These are phyloP conservation scores for Salix exigua DNA, from an alignment of 345 rosid genomes.

Conservation along the genomic window DNA sequence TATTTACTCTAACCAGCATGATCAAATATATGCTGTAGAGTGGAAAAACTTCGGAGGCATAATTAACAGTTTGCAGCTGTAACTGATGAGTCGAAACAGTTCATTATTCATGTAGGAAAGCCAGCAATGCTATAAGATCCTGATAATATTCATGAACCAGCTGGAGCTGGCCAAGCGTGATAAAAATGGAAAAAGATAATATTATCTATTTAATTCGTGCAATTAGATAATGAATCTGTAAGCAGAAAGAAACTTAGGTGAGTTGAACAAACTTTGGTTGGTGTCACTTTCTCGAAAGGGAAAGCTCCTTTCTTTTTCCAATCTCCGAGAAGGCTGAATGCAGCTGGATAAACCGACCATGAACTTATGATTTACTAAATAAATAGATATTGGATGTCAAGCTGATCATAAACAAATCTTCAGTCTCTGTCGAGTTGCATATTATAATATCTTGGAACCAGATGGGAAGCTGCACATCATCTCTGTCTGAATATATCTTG, in stretches of 20 bases:
- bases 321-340: not conserved
- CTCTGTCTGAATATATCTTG: not conserved
- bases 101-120: not conserved
- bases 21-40: not conserved
- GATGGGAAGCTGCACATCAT: not conserved
- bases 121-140: not conserved
- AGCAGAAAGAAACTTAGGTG: not conserved
- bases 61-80: no score
- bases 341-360: not conserved
- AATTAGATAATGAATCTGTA: not conserved
- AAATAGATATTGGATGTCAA: conserved; percentile 1
- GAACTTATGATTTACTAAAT: not conserved
- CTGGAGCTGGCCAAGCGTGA: not conserved
- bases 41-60: no score
- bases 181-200: conserved; percentile 6
- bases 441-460: not conserved
- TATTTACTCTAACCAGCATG: not conserved
- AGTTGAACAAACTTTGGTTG: conserved; percentile 11
- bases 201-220: not conserved
- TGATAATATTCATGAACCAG: not conserved
- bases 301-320: not conserved
- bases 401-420: not conserved
- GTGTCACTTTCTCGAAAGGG: not conserved
- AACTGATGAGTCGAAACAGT: no score
- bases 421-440: not conserved